Evolutionary conservation across 2,329 filamentous ascomycete genomes (phyloP), one percentile per base, ranked within the genome.

Genomic region (Aspergillus sp.): DNA sequence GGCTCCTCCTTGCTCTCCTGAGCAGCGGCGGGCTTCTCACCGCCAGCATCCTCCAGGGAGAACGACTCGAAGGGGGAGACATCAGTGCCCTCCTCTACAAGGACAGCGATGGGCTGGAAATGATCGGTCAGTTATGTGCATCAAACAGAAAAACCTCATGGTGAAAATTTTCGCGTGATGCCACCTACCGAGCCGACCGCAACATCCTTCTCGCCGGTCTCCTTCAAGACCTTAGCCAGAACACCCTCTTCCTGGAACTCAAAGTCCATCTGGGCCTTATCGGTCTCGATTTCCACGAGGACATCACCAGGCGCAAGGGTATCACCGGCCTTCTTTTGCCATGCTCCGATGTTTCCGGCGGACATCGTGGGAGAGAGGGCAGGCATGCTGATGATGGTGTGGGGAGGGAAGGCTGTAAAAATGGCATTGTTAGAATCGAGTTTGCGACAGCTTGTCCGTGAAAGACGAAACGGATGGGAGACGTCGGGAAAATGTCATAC

Each of bases 241-340:
- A 95, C 83, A 80, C 93, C 94, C 73, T 97, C 94, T 69, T 99
- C 94, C 77, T 99, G 94, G 78, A 95, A 97, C 77, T 99, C 94
- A 73, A 99, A 97, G 80, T 99, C 94, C 94, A 99, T 99, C 80
- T 97, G 94, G 60, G 94, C 94, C 83, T 99, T 99, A 78, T 99
- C 94, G 66, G 94, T 99, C 83, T 99, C 94, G 68, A 97, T 96
- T 82, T 96, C 92, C 63, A 96, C 92, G 64, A 99, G 79, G 44
- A 99, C 94, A 73, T 99, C 94, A 72, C 94, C 94, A 48, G 95
- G 92, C 53, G 84, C 79, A 73, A 99, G 86, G 58, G 80, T 70
- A 75, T 99, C 94, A 70, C 94, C 94, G 62, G 86, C 82, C 80
- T 96, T 95, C 84, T 97, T 99, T 80, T 97, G 90, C 94, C 94